A percentile compares a stretch with the other conserved stretches of the same genome.
Evolutionary conservation across 2,329 filamentous ascomycete species (phyloP).

Genomic region (Paecilomyces sp.): DNA sequence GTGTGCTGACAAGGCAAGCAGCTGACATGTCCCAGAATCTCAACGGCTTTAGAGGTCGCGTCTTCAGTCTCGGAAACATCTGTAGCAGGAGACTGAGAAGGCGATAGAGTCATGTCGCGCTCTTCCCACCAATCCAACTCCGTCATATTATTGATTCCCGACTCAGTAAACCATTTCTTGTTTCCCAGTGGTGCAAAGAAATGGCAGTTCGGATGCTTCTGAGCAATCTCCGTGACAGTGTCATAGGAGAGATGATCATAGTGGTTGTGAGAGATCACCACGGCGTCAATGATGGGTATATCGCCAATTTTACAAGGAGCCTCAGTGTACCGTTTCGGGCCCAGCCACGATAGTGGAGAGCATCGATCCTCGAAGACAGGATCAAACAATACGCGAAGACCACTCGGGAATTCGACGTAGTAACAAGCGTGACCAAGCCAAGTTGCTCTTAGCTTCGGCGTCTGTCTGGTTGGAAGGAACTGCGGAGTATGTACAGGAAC

Average conservation of each 20-base stretch:
- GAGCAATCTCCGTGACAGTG: constrained; percentile 63
- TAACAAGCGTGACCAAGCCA: constrained; percentile 96
- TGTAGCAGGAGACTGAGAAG: constrained; percentile 16
- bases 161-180: constrained; percentile 69
- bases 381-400: constrained; percentile 84
- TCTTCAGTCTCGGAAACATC: constrained; percentile 22
- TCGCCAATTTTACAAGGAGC: constrained; percentile 70
- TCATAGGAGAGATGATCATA: constrained; percentile 85
- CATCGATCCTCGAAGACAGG: constrained; percentile 88
- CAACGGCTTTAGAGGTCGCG: constrained; percentile 16
- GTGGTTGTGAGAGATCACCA: constrained; percentile 82
- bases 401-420: constrained; percentile 80
- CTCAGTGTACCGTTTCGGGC: constrained; percentile 71
- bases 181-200: constrained; percentile 85
- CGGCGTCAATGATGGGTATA: constrained; percentile 53
- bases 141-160: constrained; percentile 68
- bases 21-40: constrained; percentile 64
- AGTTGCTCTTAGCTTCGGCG: constrained; percentile 65
- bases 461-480: constrained; percentile 57
- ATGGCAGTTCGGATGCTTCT: constrained; percentile 67
- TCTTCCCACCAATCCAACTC: constrained; percentile 97
- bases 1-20: constrained; percentile 83
- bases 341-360: constrained; percentile 63
- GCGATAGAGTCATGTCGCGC: constrained; percentile 60
- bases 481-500: constrained; percentile 60